Conservation (phyloP, 169 alveolate genomes). For the Cystoisospora suis region DNA sequence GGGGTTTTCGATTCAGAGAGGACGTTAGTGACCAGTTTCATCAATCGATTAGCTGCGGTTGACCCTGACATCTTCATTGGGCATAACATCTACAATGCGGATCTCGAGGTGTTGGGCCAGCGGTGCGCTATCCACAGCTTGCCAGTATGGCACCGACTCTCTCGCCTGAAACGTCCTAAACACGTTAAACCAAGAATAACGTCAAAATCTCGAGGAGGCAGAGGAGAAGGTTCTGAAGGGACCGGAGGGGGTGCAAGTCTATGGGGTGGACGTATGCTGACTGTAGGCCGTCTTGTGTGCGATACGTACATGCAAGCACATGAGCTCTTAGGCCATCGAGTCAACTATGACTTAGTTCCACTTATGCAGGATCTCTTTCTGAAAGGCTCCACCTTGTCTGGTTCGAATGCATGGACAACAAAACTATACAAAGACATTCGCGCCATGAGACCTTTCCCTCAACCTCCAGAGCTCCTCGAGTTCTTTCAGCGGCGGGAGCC, state of each 20-base stretch:
- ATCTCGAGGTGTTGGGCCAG: conserved; percentile 44
- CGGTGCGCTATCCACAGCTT: conserved; percentile 43
- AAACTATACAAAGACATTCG: not conserved
- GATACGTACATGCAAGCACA: conserved; percentile 72
- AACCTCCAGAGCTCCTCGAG: conserved; percentile 27
- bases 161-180: conserved; percentile 44
- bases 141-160: conserved; percentile 57
- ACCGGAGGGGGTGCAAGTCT: conserved; percentile 1
- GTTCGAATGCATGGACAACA: not conserved
- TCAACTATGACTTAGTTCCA: conserved; percentile 66
- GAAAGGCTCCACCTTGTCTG: not conserved
- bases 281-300: conserved; percentile 74
- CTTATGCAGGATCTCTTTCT: conserved; percentile 59
- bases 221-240: not conserved
- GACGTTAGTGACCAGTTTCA: conserved; percentile 9
- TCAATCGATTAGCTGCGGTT: conserved; percentile 29
- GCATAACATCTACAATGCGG: conserved; percentile 53
- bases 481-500: conserved; percentile 22
- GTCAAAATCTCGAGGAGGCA: not conserved
- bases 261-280: conserved; percentile 62
- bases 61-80: conserved; percentile 67
- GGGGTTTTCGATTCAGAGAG: conserved; percentile 39
- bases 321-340: conserved; percentile 67
- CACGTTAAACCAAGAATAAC: not conserved
- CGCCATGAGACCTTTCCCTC: conserved; percentile 1